Evolutionary conservation across 176 grass and related monocot species (phyloP).

Genomic region (Tillandsia leiboldiana): DNA sequence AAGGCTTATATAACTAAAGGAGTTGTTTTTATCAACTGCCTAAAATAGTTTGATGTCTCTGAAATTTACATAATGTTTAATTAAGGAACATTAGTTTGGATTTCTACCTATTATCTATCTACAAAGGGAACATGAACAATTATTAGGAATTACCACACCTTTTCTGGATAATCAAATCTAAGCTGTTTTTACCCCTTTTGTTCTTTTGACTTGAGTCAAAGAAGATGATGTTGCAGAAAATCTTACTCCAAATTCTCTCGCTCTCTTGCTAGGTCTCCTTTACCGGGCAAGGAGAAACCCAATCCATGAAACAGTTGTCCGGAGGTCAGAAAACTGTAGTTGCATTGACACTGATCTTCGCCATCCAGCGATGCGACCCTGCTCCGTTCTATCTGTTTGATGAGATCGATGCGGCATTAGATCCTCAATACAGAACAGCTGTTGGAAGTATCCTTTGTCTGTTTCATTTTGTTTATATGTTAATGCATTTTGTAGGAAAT

Average conservation of each 20-base stretch:
- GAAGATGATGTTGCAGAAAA: too few relatives aligned
- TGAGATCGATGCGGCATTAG: slow-evolving; percentile 96
- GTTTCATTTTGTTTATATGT: background rate
- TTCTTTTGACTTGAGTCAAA: too few relatives aligned
- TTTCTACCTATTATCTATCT: too few relatives aligned
- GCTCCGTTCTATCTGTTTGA: slow-evolving; percentile 97
- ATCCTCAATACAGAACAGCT: slow-evolving; percentile 88
- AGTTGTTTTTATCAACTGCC: too few relatives aligned
- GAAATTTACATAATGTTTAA: background rate
- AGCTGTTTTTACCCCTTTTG: too few relatives aligned
- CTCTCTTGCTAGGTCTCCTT: slow-evolving; percentile 70
- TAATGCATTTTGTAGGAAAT: background rate
- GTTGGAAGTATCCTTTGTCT: slow-evolving; percentile 91
- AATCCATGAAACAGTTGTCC: slow-evolving; percentile 96
- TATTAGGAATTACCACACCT: too few relatives aligned
- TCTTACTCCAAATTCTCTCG: background rate
- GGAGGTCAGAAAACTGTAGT: slow-evolving; percentile 98
- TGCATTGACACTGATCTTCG: slow-evolving; percentile 85
- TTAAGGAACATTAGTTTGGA: too few relatives aligned
- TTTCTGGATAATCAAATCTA: too few relatives aligned
- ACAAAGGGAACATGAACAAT: too few relatives aligned
- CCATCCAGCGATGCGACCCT: slow-evolving; percentile 94
- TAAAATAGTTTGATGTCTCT: background rate
- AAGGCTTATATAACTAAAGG: background rate
- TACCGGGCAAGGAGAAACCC: slow-evolving; percentile 94